Evolutionary conservation across 116 monocot species (phyloP).

Genomic region (Iris pallida): DNA sequence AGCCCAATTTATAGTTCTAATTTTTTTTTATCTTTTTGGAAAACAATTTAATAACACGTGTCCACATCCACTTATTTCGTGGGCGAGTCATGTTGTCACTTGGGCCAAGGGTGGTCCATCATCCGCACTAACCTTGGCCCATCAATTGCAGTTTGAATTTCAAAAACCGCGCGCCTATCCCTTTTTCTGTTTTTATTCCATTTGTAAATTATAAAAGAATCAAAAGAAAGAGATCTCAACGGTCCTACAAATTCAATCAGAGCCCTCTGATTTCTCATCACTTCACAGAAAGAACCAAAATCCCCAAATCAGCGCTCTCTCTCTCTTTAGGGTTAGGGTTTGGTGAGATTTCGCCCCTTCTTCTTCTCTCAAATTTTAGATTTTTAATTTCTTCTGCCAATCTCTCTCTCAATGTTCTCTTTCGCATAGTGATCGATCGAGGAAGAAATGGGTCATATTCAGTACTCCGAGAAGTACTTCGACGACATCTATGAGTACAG

Average conservation of each 20-base stretch:
- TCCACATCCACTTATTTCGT: too few relatives aligned
- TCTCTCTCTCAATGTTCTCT: not conserved
- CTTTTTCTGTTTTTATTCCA: too few relatives aligned
- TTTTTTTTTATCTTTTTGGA: too few relatives aligned
- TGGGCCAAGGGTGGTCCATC: too few relatives aligned
- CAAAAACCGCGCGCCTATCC: too few relatives aligned
- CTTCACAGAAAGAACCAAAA: not conserved
- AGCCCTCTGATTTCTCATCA: conserved; percentile 1
- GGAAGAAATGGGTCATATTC: conserved; percentile 56
- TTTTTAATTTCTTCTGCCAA: not conserved
- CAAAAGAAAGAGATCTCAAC: too few relatives aligned
- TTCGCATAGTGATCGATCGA: not conserved
- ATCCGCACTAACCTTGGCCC: too few relatives aligned
- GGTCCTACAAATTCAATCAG: not conserved
- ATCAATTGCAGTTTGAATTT: too few relatives aligned
- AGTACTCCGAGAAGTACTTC: conserved; percentile 72
- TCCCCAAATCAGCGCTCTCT: not conserved
- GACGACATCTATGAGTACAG: conserved; percentile 68
- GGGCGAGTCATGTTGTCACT: too few relatives aligned
- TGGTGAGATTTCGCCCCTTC: not conserved
- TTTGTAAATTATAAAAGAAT: too few relatives aligned
- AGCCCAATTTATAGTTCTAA: too few relatives aligned
- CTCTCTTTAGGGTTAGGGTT: not conserved
- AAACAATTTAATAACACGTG: too few relatives aligned
- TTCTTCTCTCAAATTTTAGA: not conserved